phyloP scores from a whole-genome alignment of 805 yeast genomes.

The Spencermartinsiella europaea region DNA sequence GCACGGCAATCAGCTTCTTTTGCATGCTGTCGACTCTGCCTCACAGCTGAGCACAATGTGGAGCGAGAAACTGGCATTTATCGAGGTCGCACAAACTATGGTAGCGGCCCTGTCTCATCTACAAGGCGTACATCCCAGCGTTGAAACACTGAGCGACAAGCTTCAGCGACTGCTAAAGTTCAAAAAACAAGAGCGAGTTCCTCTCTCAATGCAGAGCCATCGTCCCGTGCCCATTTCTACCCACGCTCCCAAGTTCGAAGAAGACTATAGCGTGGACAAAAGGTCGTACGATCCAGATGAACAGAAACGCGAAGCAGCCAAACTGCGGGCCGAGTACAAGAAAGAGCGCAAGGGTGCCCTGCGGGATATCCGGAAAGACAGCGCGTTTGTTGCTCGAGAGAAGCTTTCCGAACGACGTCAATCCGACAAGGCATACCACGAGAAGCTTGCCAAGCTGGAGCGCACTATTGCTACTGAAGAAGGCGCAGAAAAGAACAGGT shows the following conservation, averaged over 20 bases:
- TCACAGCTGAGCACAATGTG: conserved; percentile 36
- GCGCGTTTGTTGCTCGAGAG: conserved; percentile 81
- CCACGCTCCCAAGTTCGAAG: conserved; percentile 87
- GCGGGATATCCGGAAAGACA: conserved; percentile 86
- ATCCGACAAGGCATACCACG: conserved; percentile 74
- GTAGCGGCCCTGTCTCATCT: conserved; percentile 39
- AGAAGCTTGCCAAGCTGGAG: conserved; percentile 81
- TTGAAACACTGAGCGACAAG: conserved; percentile 26
- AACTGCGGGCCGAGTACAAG: conserved; percentile 80
- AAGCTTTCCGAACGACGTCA: conserved; percentile 72
- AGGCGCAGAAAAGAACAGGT: conserved; percentile 90
- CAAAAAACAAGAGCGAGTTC: conserved; percentile 48
- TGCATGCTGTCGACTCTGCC: conserved; percentile 1
- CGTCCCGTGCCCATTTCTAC: conserved; percentile 79
- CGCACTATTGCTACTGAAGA: conserved; percentile 87
- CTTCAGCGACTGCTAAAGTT: conserved; percentile 47
- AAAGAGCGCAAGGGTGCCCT: conserved; percentile 84
- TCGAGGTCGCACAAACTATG: conserved; percentile 54
- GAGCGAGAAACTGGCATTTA: conserved; percentile 57
- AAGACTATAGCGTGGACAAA: conserved; percentile 91
- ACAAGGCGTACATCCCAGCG: conserved; percentile 22
- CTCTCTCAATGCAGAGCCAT: conserved; percentile 78
- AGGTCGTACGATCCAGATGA: conserved; percentile 83
- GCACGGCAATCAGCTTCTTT: background rate
- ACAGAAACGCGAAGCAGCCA: conserved; percentile 74